Conservation (phyloP, 1,139 yeast genomes). For the Blastobotrys raffinosifermentans region DNA sequence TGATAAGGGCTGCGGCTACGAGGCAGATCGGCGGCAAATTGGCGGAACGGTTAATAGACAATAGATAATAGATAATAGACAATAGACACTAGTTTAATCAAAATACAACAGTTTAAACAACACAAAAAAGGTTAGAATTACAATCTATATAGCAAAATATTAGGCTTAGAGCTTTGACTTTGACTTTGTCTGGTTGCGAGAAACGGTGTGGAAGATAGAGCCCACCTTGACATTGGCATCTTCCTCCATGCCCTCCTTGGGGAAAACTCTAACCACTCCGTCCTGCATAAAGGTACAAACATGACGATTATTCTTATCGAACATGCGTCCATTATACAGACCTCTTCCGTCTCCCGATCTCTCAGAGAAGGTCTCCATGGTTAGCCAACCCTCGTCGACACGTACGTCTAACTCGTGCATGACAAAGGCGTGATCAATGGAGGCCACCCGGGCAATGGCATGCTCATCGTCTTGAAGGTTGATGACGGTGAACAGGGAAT, state of each 20-base stretch:
- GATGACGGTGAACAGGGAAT: conserved; percentile 31
- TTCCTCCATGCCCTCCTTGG: conserved; percentile 5
- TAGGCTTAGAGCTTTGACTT: too few relatives aligned
- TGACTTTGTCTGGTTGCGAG: too few relatives aligned
- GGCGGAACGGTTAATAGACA: too few relatives aligned
- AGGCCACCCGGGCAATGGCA: conserved; percentile 25
- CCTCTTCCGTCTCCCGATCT: conserved; percentile 29
- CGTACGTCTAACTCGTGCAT: conserved; percentile 26
- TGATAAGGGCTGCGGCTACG: too few relatives aligned
- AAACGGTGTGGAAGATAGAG: too few relatives aligned
- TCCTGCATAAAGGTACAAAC: conserved; percentile 33
- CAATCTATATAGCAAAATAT: too few relatives aligned
- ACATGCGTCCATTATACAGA: conserved; percentile 31
- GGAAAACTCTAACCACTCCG: conserved; percentile 26
- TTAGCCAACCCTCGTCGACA: conserved; percentile 26
- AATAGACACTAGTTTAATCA: too few relatives aligned
- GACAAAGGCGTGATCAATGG: conserved; percentile 31
- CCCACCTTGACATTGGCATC: conserved; percentile 1
- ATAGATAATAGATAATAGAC: too few relatives aligned
- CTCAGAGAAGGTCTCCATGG: conserved; percentile 32
- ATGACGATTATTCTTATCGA: conserved; percentile 20
- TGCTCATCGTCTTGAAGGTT: conserved; percentile 25
- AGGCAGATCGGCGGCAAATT: too few relatives aligned
- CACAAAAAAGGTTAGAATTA: too few relatives aligned
- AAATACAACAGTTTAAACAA: too few relatives aligned